Base-by-base conservation (phyloP, 2,329 filamentous ascomycete genomes). In the Sclerotinia glacialis region DNA sequence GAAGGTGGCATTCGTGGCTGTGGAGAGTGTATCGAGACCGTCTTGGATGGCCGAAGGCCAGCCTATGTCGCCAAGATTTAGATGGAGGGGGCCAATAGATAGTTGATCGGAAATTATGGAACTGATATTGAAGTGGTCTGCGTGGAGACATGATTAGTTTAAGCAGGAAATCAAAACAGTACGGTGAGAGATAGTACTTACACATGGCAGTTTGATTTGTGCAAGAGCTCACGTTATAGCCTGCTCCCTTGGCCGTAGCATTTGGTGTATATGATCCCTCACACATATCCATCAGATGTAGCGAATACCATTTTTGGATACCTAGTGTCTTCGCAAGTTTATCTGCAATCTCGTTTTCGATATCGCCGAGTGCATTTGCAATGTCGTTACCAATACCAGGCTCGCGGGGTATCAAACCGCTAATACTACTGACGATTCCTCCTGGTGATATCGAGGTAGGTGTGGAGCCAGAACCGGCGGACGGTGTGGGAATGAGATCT, bases 271-370 rank as follows among this genome's bases (percentile, higher is more conserved):
- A 79, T 37, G 70, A 75, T 26, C 82, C 81, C 68, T 81, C 80
- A 77, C 87, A 89, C 77, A 84, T 85, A 74, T 84, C 80, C 77
- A 88, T 82, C 65, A 88, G 73, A 74, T 89, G 85, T 21, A 83
- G 79, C 26, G 81, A 83, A 78, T 89, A 89, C 76, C 85, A 89
- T 75, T 88, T 83, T 50, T 84, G 79, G 46, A 88, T 78, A 47
- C 84, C 83, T 21, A 87, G 76, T 23, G 79, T 75, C 55, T 79
- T 74, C 26, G 82, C 80, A 34, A 84, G 74, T 61, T 78, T 77
- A 55, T 75, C 74, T 18, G 74, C 75, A 18, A 74, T 69, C 0
- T 77, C 70, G 49, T 74, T 74, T 42, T 73, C 75, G 11, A 74
- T 67, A 64, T 78, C 76, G 2, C 61, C 65, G 7, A 74, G 68